Conservation (phyloP, 2,329 filamentous ascomycete species). For the Ceratocystis lukuohia region DNA sequence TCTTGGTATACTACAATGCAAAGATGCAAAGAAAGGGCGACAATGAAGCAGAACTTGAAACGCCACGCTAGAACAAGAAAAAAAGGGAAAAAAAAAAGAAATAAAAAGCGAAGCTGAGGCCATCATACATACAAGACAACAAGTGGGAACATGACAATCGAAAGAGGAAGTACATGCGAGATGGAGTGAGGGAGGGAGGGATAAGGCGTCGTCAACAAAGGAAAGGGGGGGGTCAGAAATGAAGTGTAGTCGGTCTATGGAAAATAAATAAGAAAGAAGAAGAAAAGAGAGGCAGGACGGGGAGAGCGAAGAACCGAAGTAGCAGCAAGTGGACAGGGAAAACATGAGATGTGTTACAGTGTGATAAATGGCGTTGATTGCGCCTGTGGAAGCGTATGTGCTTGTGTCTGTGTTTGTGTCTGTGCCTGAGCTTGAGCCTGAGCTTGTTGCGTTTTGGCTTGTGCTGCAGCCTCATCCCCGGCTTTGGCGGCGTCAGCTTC, state of each 20-base stretch:
- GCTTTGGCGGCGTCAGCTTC: neutral
- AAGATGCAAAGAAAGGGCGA: neutral
- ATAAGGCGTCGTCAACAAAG: no score
- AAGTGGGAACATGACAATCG: neutral
- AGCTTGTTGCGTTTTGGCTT: neutral
- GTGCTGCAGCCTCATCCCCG: neutral
- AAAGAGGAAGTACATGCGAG: constrained; percentile 2
- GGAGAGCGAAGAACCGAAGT: neutral
- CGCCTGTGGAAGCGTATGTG: neutral
- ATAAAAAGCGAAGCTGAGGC: neutral
- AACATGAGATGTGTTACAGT: neutral
- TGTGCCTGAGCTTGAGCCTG: neutral
- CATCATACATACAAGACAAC: neutral
- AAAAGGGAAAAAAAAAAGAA: neutral
- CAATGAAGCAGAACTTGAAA: neutral
- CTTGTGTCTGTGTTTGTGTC: neutral
- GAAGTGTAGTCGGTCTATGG: no score
- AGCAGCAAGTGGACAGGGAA: neutral
- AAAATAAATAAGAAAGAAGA: neutral
- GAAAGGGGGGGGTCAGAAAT: no score
- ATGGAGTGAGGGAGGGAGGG: no score
- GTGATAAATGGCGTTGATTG: neutral
- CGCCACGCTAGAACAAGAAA: neutral
- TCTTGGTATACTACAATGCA: no score
- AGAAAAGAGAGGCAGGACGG: neutral